Percentiles rank a stretch among this genome's conserved stretches.
These are phyloP conservation scores for Coniochaeta sp. DNA, from an alignment of 2,329 filamentous ascomycete species.

Conservation along the genomic window DNA sequence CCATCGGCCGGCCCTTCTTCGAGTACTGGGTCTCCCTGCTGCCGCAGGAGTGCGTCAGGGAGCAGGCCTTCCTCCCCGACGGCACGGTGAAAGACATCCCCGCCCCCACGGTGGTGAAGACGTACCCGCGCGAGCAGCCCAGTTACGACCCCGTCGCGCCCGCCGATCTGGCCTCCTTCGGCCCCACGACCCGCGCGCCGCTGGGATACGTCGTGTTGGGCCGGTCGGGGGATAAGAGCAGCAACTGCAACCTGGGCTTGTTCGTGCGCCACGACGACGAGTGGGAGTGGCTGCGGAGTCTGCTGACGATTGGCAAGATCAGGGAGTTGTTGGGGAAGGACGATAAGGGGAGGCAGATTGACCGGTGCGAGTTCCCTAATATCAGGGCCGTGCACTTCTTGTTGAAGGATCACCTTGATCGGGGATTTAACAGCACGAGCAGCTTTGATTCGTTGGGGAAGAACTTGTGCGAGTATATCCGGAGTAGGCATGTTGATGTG, in stretches of 20 bases:
- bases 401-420: slow-evolving; percentile 12
- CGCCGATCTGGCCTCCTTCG: slow-evolving; percentile 10
- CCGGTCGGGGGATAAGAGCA: slow-evolving; percentile 34
- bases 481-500: slow-evolving; percentile 19
- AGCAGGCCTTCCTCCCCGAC: slow-evolving; percentile 13
- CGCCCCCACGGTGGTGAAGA: neutral
- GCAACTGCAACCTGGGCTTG: slow-evolving; percentile 37
- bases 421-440: slow-evolving; percentile 6
- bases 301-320: slow-evolving; percentile 32
- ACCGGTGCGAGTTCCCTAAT: slow-evolving; percentile 38
- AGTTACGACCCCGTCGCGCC: slow-evolving; percentile 10
- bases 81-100: slow-evolving; percentile 13
- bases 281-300: slow-evolving; percentile 35
- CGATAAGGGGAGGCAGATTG: slow-evolving; percentile 28
- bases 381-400: slow-evolving; percentile 18
- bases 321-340: slow-evolving; percentile 29
- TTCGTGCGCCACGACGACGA: slow-evolving; percentile 36
- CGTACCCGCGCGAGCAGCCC: slow-evolving; percentile 5
- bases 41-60: slow-evolving; percentile 15
- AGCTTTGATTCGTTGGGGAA: slow-evolving; percentile 16
- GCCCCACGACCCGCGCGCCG: slow-evolving; percentile 10
- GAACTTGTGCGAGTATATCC: slow-evolving; percentile 21
- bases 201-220: slow-evolving; percentile 26
- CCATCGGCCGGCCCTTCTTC: slow-evolving; percentile 26
- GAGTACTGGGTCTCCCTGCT: slow-evolving; percentile 21